A percentile compares a stretch with the other conserved stretches of the same genome.
phyloP scores from a whole-genome alignment of 2,329 filamentous ascomycete genomes.

The Magnaporthiopsis rhizophila region DNA sequence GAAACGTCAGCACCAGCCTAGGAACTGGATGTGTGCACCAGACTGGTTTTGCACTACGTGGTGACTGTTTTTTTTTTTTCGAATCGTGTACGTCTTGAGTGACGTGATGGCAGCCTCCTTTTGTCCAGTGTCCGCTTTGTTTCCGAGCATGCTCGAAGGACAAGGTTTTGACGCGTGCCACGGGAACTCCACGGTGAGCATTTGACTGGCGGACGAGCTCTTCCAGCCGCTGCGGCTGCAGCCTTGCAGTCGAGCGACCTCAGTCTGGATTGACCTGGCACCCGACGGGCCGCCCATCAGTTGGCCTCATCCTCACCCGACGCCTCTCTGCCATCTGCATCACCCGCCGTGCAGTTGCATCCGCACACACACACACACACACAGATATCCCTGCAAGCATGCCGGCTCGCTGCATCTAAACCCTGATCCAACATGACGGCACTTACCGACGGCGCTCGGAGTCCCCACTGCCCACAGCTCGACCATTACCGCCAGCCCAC shows the following conservation, averaged over 20 bases:
- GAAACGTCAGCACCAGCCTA: no score
- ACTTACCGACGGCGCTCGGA: constrained; percentile 10
- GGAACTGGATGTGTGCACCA: no score
- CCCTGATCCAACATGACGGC: constrained; percentile 10
- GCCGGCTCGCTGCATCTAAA: background rate
- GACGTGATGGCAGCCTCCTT: background rate
- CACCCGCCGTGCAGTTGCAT: background rate
- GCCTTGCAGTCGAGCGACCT: background rate
- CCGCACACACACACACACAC: background rate
- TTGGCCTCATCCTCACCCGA: background rate
- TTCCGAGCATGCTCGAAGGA: background rate
- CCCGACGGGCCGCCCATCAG: background rate
- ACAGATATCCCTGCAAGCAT: background rate
- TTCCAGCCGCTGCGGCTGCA: background rate
- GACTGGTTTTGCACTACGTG: no score
- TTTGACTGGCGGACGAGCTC: background rate
- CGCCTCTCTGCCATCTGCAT: background rate
- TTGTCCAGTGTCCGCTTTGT: background rate
- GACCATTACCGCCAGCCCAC: constrained; percentile 7
- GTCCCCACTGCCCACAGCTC: constrained; percentile 7
- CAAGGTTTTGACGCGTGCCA: background rate
- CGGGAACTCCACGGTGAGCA: background rate
- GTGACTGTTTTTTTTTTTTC: no score
- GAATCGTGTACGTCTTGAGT: background rate
- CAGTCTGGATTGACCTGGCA: background rate